phyloP scores from a whole-genome alignment of 768 basidiomycete species.

The Pisolithus microcarpus region DNA sequence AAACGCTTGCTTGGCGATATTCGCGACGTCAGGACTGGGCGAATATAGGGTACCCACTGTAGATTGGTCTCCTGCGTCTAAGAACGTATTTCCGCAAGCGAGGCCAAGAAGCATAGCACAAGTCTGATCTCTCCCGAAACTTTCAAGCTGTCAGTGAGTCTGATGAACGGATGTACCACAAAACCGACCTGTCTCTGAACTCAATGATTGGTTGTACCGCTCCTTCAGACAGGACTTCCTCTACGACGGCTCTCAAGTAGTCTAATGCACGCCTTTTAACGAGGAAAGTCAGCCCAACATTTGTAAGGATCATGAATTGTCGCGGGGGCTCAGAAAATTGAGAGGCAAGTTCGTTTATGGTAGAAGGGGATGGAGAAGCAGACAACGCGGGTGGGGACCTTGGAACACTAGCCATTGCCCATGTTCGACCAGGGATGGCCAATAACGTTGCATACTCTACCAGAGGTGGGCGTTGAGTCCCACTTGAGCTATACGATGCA shows the following conservation, averaged over 20 bases:
- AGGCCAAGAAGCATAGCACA: constrained; percentile 88
- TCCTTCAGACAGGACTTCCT: constrained; percentile 71
- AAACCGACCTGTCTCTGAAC: constrained; percentile 67
- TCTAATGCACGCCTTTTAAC: constrained; percentile 80
- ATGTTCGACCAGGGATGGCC: constrained; percentile 76
- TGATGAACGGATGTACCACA: background rate
- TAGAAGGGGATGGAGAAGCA: constrained; percentile 40
- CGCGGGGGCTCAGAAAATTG: constrained; percentile 70
- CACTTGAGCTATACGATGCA: constrained; percentile 33
- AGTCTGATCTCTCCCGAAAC: constrained; percentile 87
- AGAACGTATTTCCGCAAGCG: constrained; percentile 76
- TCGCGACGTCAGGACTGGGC: constrained; percentile 54
- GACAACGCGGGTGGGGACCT: constrained; percentile 28
- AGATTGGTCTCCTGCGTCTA: constrained; percentile 50
- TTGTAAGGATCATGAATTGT: constrained; percentile 85
- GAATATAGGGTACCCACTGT: constrained; percentile 40
- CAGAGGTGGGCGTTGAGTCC: constrained; percentile 51
- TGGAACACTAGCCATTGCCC: constrained; percentile 67
- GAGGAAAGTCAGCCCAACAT: constrained; percentile 76
- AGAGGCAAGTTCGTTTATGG: constrained; percentile 73
- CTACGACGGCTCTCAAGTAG: constrained; percentile 73
- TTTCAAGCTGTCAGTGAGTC: constrained; percentile 25
- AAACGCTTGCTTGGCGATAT: constrained; percentile 76
- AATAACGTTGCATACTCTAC: constrained; percentile 73
- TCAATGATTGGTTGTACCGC: constrained; percentile 74